Evolutionary conservation across 352 stramenopile species (phyloP).

Genomic region (Pythium plurisporium): DNA sequence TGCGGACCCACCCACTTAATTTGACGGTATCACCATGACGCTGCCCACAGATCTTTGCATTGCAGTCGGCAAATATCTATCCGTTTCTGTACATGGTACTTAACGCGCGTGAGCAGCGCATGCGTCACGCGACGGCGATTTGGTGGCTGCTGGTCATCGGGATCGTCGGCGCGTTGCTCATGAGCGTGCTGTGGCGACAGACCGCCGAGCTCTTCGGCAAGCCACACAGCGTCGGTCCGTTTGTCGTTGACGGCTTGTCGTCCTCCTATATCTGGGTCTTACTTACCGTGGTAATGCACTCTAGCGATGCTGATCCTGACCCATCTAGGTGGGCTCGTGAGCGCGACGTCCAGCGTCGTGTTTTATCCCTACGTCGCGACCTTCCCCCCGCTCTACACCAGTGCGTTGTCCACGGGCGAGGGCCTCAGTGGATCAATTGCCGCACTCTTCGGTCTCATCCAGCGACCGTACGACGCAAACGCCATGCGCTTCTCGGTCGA

Average conservation of each 20-base stretch:
- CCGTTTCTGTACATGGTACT: constrained; percentile 66
- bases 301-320: constrained; percentile 61
- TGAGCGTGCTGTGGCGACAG: constrained; percentile 50
- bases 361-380: constrained; percentile 70
- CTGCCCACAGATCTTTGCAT: constrained; percentile 42
- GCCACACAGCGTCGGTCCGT: constrained; percentile 46
- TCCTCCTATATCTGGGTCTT: neutral
- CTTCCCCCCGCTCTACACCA: constrained; percentile 64
- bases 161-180: constrained; percentile 42
- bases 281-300: neutral
- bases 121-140: constrained; percentile 40
- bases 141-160: constrained; percentile 54
- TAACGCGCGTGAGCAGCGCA: constrained; percentile 37
- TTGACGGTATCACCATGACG: neutral
- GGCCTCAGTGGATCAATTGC: constrained; percentile 59
- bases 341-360: constrained; percentile 63
- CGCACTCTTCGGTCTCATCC: constrained; percentile 49
- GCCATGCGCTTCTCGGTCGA: constrained; percentile 53
- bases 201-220: constrained; percentile 45
- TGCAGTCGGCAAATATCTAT: constrained; percentile 70
- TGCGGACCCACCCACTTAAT: too few species aligned
- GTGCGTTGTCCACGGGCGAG: constrained; percentile 54
- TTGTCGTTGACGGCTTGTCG: neutral
- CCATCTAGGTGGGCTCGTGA: constrained; percentile 62
- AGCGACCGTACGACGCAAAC: constrained; percentile 42